phyloP scores from a whole-genome alignment of 202 grass and related monocot species.

The Elaeis oleifera region DNA sequence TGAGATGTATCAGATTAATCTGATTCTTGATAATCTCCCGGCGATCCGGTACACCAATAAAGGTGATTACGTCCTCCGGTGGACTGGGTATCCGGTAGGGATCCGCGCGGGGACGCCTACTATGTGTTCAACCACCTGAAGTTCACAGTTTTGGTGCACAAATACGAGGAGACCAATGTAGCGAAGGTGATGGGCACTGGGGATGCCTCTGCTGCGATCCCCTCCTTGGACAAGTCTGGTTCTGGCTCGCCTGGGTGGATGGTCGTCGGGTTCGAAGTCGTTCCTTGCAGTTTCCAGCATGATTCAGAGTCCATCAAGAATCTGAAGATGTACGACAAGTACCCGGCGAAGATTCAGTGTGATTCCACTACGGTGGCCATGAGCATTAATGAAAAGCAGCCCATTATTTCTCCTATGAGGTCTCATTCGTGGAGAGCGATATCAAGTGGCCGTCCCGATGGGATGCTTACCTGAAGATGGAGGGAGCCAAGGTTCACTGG shows the following conservation, averaged over 20 bases:
- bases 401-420: conserved; percentile 13
- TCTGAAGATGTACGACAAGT: conserved; percentile 8
- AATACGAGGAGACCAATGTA: conserved; percentile 10
- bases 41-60: conserved; percentile 4
- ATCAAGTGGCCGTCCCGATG: conserved; percentile 21
- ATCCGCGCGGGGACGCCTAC: not conserved
- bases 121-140: not conserved
- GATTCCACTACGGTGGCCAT: conserved; percentile 4
- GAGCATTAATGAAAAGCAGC: not conserved
- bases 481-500: conserved; percentile 10
- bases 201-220: conserved; percentile 6
- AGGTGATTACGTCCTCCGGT: not conserved
- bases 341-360: conserved; percentile 11
- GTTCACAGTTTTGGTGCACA: conserved; percentile 7
- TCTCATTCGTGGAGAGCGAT: conserved; percentile 8
- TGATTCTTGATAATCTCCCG: conserved; percentile 1
- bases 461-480: conserved; percentile 19
- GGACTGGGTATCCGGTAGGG: not conserved
- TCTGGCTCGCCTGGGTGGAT: not conserved
- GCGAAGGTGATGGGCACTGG: conserved; percentile 14
- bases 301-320: conserved; percentile 1
- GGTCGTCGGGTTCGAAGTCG: conserved; percentile 18
- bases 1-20: conserved; percentile 1
- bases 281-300: conserved; percentile 1
- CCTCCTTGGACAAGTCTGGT: not conserved